These are phyloP conservation scores for Gossypium aridum DNA, from an alignment of 441 rosid genomes.

Conservation along the genomic window DNA sequence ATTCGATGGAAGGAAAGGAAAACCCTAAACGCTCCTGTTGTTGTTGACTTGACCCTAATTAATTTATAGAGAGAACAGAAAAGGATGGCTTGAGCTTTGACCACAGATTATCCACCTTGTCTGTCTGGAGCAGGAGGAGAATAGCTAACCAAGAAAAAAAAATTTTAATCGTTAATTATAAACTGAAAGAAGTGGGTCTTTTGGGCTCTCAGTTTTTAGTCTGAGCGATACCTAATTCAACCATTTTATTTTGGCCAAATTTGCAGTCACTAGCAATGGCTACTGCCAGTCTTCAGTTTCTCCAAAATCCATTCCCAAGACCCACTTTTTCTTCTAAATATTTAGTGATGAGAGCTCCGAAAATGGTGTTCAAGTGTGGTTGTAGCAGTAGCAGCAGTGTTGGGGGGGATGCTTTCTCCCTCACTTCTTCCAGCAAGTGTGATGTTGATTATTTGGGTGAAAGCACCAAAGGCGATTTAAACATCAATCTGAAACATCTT, in stretches of 20 bases:
- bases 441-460: slow-evolving; percentile 92
- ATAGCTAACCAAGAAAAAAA: background rate
- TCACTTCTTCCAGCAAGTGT: slow-evolving; percentile 50
- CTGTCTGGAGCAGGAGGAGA: background rate
- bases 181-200: background rate
- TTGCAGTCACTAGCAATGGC: slow-evolving; percentile 20
- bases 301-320: slow-evolving; percentile 14
- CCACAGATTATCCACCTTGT: background rate
- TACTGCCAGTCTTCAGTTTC: slow-evolving; percentile 5
- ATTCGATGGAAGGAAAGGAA: background rate
- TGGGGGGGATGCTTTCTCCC: slow-evolving; percentile 53
- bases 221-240: background rate
- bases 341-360: slow-evolving; percentile 10
- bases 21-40: background rate
- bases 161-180: background rate
- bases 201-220: background rate
- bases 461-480: slow-evolving; percentile 95
- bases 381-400: slow-evolving; percentile 23
- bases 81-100: background rate
- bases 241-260: background rate
- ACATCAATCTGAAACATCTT: slow-evolving; percentile 63
- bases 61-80: background rate
- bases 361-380: slow-evolving; percentile 24
- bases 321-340: background rate
- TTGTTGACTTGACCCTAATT: background rate